Evolutionary conservation across 345 rosid species (phyloP).

Genomic region (Geranium brycei): DNA sequence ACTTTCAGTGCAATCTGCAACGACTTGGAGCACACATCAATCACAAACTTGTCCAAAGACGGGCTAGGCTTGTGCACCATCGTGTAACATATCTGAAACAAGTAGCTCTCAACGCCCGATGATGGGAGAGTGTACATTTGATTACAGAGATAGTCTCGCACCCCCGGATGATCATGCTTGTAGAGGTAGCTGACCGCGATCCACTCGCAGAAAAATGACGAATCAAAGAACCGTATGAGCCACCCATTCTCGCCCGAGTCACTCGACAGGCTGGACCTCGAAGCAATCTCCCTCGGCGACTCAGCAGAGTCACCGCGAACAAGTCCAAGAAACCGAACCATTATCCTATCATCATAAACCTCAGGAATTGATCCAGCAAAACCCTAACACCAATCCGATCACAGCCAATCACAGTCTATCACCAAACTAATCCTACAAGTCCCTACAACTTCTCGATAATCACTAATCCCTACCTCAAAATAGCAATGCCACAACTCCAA

Average conservation of each 20-base stretch:
- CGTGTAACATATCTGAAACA: slow-evolving; percentile 93
- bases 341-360: slow-evolving; percentile 35
- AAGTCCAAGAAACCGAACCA: slow-evolving; percentile 79
- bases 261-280: slow-evolving; percentile 42
- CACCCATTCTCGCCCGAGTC: slow-evolving; percentile 91
- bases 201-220: slow-evolving; percentile 99
- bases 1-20: slow-evolving; percentile 82
- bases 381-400: slow-evolving; percentile 7
- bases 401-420: slow-evolving; percentile 10
- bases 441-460: slow-evolving; percentile 6
- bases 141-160: slow-evolving; percentile 93
- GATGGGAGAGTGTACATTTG: slow-evolving; percentile 93
- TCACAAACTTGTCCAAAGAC: slow-evolving; percentile 90
- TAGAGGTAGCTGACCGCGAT: slow-evolving; percentile 97
- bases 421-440: slow-evolving; percentile 1
- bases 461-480: neutral
- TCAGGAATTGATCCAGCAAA: slow-evolving; percentile 8
- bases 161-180: slow-evolving; percentile 90
- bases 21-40: slow-evolving; percentile 77
- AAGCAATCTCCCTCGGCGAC: slow-evolving; percentile 83
- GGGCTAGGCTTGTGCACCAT: slow-evolving; percentile 97
- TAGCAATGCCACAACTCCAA: neutral
- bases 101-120: slow-evolving; percentile 78
- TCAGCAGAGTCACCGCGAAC: slow-evolving; percentile 55
- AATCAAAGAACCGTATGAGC: slow-evolving; percentile 97